A percentile compares a stretch with the other conserved stretches of the same genome.
These are phyloP conservation scores for Fusarium sp. DNA, from an alignment of 2,329 filamentous ascomycete genomes.

Conservation along the genomic window DNA sequence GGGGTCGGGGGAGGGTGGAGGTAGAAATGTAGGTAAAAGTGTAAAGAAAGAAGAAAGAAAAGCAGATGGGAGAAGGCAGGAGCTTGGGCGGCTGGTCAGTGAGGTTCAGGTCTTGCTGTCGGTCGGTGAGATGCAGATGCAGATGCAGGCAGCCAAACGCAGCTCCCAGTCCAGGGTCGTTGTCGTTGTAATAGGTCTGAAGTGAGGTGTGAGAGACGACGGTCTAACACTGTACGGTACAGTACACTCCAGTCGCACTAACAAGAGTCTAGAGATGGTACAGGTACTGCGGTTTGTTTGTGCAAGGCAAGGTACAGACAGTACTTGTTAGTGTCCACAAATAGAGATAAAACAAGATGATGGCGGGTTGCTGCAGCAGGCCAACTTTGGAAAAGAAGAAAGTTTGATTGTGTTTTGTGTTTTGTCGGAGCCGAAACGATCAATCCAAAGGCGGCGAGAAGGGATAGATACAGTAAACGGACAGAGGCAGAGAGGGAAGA, in stretches of 20 bases:
- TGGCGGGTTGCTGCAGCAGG: conserved; percentile 21
- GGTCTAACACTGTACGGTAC: conserved; percentile 29
- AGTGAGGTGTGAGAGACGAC: conserved; percentile 34
- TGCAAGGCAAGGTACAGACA: background rate
- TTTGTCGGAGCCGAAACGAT: background rate
- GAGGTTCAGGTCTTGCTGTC: conserved; percentile 12
- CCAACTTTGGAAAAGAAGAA: conserved; percentile 1
- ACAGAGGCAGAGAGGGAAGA: background rate
- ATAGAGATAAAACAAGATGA: conserved; percentile 2
- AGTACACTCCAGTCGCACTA: conserved; percentile 14
- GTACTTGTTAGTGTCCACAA: conserved; percentile 18
- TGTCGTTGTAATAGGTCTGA: conserved; percentile 30
- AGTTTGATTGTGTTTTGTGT: background rate
- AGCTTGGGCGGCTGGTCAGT: conserved; percentile 18
- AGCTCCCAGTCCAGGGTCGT: conserved; percentile 38
- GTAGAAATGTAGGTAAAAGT: conserved; percentile 29
- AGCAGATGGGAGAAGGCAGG: background rate
- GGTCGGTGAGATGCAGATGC: conserved; percentile 41
- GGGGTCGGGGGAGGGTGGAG: conserved; percentile 14
- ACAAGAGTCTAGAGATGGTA: conserved; percentile 3
- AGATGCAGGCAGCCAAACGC: conserved; percentile 40
- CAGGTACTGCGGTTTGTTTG: conserved; percentile 16
- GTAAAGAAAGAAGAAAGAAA: conserved; percentile 27
- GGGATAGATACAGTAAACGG: background rate
- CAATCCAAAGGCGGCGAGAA: background rate